These are phyloP conservation scores for Erythrobasidium hasegawianum DNA, from an alignment of 1,284 basidiomycete species.

Conservation along the genomic window DNA sequence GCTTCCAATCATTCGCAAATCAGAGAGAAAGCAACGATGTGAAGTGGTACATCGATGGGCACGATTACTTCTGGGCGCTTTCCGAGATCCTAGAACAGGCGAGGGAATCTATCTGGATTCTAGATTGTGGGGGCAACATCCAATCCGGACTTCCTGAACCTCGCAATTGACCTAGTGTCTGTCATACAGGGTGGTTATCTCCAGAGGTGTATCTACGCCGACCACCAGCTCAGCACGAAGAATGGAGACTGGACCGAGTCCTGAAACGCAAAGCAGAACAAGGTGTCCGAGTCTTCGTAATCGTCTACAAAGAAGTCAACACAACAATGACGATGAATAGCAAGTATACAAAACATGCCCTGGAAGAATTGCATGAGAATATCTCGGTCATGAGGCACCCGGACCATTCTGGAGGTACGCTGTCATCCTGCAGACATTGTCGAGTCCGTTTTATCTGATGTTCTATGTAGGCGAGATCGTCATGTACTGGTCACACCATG, in stretches of 20 bases:
- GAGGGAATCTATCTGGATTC: slow-evolving; percentile 48
- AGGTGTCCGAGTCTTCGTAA: slow-evolving; percentile 81
- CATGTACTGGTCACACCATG: slow-evolving; percentile 49
- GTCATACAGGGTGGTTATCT: slow-evolving; percentile 60
- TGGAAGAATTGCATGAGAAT: slow-evolving; percentile 79
- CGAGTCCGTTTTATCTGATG: too few relatives aligned
- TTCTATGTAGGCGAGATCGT: slow-evolving; percentile 36
- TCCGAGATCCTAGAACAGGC: slow-evolving; percentile 74
- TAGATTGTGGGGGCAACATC: slow-evolving; percentile 38
- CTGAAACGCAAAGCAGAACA: slow-evolving; percentile 80
- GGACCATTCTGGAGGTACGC: slow-evolving; percentile 31
- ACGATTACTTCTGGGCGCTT: slow-evolving; percentile 84
- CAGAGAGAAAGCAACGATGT: slow-evolving; percentile 67
- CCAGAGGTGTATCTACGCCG: slow-evolving; percentile 87
- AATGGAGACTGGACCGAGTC: slow-evolving; percentile 80
- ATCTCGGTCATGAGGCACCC: slow-evolving; percentile 65
- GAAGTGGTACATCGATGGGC: slow-evolving; percentile 64
- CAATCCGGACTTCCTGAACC: too few relatives aligned
- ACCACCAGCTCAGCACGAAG: slow-evolving; percentile 72
- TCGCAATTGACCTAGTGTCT: too few relatives aligned
- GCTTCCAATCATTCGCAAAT: slow-evolving; percentile 77
- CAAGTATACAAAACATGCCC: slow-evolving; percentile 56
- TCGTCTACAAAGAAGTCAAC: slow-evolving; percentile 65
- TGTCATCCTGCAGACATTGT: too few relatives aligned
- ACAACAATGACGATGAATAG: slow-evolving; percentile 78